These are phyloP conservation scores for Phytopythium cucurbitacearum DNA, from an alignment of 352 stramenopile genomes.

Conservation along the genomic window DNA sequence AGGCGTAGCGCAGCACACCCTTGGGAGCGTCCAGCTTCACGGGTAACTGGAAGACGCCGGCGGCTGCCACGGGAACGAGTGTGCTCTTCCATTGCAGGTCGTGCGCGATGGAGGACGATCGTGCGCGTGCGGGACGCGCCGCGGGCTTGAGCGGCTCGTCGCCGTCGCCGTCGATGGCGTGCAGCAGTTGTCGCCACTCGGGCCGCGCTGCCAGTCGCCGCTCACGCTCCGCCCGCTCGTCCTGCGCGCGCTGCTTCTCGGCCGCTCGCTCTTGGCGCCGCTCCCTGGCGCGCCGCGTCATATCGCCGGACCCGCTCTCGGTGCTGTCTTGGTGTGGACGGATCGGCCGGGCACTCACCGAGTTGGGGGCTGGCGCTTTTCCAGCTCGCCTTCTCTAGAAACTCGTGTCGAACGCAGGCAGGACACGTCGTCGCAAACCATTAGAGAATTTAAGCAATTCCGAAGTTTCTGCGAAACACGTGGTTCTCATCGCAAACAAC, in stretches of 20 bases:
- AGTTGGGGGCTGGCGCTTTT: too few species aligned
- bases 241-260: constrained; percentile 42
- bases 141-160: constrained; percentile 5
- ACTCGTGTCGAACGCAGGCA: too few species aligned
- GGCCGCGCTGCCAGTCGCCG: constrained; percentile 33
- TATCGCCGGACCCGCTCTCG: constrained; percentile 7
- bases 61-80: constrained; percentile 62
- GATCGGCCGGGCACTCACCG: too few species aligned
- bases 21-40: constrained; percentile 65
- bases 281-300: constrained; percentile 81
- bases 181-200: constrained; percentile 57
- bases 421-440: background rate
- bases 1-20: constrained; percentile 55
- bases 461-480: too few species aligned
- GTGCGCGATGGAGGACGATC: constrained; percentile 29
- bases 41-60: constrained; percentile 59
- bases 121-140: background rate
- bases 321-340: too few species aligned
- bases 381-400: too few species aligned
- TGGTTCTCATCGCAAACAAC: too few species aligned
- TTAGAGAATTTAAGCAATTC: background rate
- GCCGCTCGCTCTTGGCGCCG: constrained; percentile 53
- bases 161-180: constrained; percentile 38
- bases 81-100: constrained; percentile 77
- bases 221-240: constrained; percentile 35